Conservation (phyloP, 2,329 filamentous ascomycete species). For the Fusarium temperatum region DNA sequence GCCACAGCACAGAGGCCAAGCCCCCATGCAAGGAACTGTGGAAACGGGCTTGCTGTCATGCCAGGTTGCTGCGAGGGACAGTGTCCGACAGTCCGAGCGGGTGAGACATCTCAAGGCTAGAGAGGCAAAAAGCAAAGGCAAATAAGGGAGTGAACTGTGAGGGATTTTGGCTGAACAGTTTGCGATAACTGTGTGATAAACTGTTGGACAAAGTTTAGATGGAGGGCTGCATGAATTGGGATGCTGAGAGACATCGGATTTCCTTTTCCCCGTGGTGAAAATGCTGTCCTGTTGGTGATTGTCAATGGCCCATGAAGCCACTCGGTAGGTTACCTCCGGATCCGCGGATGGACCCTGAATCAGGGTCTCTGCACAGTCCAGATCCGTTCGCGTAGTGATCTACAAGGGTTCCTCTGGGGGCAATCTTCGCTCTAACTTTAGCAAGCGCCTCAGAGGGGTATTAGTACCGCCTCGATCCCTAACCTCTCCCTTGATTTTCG, state of each 20-base stretch:
- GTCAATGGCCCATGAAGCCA: neutral
- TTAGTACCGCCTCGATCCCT: slow-evolving; percentile 16
- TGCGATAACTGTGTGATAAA: neutral
- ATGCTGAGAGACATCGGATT: neutral
- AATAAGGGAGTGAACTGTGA: neutral
- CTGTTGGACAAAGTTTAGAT: neutral
- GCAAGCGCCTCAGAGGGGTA: slow-evolving; percentile 2
- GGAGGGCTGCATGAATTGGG: neutral
- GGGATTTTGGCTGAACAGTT: neutral
- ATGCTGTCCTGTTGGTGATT: neutral
- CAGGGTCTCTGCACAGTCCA: slow-evolving; percentile 12
- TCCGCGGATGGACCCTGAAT: slow-evolving; percentile 20
- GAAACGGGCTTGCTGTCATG: neutral
- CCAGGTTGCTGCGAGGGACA: neutral
- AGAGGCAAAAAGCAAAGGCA: neutral
- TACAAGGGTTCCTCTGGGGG: slow-evolving; percentile 1
- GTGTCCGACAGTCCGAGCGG: neutral
- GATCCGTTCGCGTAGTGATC: slow-evolving; percentile 10
- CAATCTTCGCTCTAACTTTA: neutral
- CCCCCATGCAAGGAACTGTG: neutral
- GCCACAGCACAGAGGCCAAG: neutral
- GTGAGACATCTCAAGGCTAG: neutral
- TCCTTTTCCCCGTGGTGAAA: neutral
- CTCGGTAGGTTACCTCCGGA: slow-evolving; percentile 10
- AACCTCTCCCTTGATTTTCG: neutral